These are phyloP conservation scores for Suillus plorans DNA, from an alignment of 768 basidiomycete species.

Conservation along the genomic window DNA sequence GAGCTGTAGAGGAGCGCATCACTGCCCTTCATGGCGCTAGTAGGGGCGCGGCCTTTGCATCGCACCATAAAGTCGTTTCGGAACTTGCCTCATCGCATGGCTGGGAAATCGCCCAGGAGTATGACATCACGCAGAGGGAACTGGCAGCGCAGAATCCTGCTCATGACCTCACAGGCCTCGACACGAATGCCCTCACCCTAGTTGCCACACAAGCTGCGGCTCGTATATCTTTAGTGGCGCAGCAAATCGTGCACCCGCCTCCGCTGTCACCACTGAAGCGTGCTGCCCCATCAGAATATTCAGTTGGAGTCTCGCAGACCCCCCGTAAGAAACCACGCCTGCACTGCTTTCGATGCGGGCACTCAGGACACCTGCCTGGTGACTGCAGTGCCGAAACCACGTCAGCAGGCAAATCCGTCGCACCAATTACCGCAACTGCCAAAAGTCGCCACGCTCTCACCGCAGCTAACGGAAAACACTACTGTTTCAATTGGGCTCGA, in stretches of 20 bases:
- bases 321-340: background rate
- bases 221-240: background rate
- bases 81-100: background rate
- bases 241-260: background rate
- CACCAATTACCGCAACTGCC: background rate
- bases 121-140: background rate
- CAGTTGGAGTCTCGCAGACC: background rate
- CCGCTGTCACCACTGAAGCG: background rate
- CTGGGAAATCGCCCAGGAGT: background rate
- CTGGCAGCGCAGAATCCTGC: background rate
- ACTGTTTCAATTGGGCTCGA: slow-evolving; percentile 29
- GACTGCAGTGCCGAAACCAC: background rate
- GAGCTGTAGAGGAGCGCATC: background rate
- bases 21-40: background rate
- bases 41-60: background rate
- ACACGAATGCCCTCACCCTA: background rate
- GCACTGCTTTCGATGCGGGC: background rate
- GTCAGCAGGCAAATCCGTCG: background rate
- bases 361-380: background rate
- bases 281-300: background rate
- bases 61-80: background rate
- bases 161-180: background rate
- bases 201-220: background rate
- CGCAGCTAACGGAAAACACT: slow-evolving; percentile 18
- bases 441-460: slow-evolving; percentile 21